Evolutionary conservation across 768 basidiomycete species (phyloP).

Genomic region (Zangia roseola): DNA sequence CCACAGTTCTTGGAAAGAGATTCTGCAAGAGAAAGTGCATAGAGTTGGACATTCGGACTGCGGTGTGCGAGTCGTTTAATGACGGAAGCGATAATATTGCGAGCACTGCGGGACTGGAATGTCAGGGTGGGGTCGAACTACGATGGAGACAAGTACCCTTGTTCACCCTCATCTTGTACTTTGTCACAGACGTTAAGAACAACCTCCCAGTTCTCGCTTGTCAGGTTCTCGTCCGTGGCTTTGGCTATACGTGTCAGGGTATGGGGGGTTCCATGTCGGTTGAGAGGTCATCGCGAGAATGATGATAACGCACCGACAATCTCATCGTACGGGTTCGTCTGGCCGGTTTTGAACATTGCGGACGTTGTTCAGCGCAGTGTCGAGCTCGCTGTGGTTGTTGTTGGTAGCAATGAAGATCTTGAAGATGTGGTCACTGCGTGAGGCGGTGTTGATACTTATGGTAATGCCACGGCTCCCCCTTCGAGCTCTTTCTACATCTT

Average conservation of each 20-base stretch:
- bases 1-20: slow-evolving; percentile 91
- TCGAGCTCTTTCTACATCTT: neutral
- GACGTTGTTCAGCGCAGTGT: slow-evolving; percentile 1
- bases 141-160: slow-evolving; percentile 54
- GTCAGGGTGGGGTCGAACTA: slow-evolving; percentile 16
- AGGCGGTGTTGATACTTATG: slow-evolving; percentile 32
- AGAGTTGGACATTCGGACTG: slow-evolving; percentile 95
- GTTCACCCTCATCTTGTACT: slow-evolving; percentile 83
- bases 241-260: slow-evolving; percentile 58
- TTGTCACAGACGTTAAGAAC: slow-evolving; percentile 96
- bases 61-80: slow-evolving; percentile 91
- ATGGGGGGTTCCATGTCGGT: slow-evolving; percentile 1
- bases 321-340: slow-evolving; percentile 83
- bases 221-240: slow-evolving; percentile 97
- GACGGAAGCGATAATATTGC: slow-evolving; percentile 78
- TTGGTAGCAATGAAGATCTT: slow-evolving; percentile 9
- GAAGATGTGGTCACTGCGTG: slow-evolving; percentile 22
- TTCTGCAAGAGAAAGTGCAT: slow-evolving; percentile 84
- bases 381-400: slow-evolving; percentile 18
- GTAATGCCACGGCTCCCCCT: slow-evolving; percentile 3
- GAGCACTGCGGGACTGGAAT: slow-evolving; percentile 58
- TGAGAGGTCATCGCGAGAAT: slow-evolving; percentile 2
- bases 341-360: slow-evolving; percentile 68
- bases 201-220: slow-evolving; percentile 93
- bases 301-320: slow-evolving; percentile 69